These are phyloP conservation scores for Arctium lappa DNA, from an alignment of 129 eudicot genomes.

Conservation along the genomic window DNA sequence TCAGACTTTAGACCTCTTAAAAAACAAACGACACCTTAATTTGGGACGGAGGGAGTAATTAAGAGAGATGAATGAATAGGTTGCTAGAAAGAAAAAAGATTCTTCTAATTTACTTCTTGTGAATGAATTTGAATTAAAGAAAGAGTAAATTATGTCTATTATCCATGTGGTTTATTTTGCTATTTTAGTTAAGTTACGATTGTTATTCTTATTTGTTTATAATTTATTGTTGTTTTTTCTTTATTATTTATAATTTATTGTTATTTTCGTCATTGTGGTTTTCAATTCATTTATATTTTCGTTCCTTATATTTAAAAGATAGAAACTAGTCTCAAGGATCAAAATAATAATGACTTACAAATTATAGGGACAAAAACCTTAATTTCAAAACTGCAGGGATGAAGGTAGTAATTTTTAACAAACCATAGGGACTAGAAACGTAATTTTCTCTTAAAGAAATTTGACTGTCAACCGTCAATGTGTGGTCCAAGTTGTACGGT, in stretches of 20 bases:
- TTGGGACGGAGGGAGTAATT: too few relatives aligned
- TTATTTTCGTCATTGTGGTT: not conserved
- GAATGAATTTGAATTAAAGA: not conserved
- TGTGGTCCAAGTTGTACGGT: constrained; percentile 34
- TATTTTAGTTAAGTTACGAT: too few relatives aligned
- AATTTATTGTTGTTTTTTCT: too few relatives aligned
- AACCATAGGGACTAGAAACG: not conserved
- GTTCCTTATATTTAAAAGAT: not conserved
- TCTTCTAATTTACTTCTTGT: not conserved
- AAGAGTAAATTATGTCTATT: too few relatives aligned
- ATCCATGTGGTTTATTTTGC: too few relatives aligned
- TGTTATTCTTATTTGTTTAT: too few relatives aligned
- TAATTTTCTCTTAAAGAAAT: not conserved
- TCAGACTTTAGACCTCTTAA: too few relatives aligned
- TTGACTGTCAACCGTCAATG: constrained; percentile 27
- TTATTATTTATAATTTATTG: too few relatives aligned
- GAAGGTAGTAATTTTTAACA: not conserved
- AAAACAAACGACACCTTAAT: too few relatives aligned
- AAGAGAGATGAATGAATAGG: not conserved
- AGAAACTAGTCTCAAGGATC: not conserved
- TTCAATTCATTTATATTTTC: too few relatives aligned
- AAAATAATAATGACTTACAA: not conserved
- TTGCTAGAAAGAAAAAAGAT: not conserved
- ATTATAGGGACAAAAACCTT: not conserved
- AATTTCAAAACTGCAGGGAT: not conserved